Base-by-base conservation (phyloP, 345 rosid species). In the Eucalyptus pumila region DNA sequence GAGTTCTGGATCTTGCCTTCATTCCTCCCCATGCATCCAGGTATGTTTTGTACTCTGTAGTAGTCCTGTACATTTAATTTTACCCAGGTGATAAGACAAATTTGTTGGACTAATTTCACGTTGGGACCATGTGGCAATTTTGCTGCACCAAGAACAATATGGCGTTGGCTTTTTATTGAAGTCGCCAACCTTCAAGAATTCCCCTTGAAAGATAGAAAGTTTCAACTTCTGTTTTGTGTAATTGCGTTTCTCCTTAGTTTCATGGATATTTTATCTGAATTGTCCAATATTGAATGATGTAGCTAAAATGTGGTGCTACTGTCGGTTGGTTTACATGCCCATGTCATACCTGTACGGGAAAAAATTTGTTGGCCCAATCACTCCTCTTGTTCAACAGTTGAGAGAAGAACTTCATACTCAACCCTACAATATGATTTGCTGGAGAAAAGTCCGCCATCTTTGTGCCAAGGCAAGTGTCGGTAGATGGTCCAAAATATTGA, bases 281-380 rank as follows among this genome's bases (percentile, higher is more conserved):
- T 19, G 27, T 34, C 47, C 44, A 12, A 27, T 88, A 11, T 51
- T 40, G 40, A 37, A 15, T 80, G 30, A 87, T 91, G 89, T 92
- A 92, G 93, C 90, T 34, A 91, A 89, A 80, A 90, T 92, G 91
- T 92, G 92, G 92, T 90, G 93, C 90, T 92, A 88, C 49, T 89
- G 92, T 62, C 89, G 93, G 48, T 72, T 92, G 90, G 92, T 91
- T 58, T 92, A 92, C 89, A 90, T 91, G 93, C 93, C 93, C 8
- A 87, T 92, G 85, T 92, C 92, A 8, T 92, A 92, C 67, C 87
- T 92, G 86, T 92, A 92, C 32, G 93, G 93, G 14, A 92, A 91
- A 86, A 89, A 88, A 40, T 92, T 91, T 58, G 93, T 91, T 45
- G 92, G 92, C n/a, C 93, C 93, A 4, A 92, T 91, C 85, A 92